Evolutionary conservation across 192 early-diverging fungal genomes (phyloP), one percentile per base, ranked within the genome.

Genomic region (Backusella macrospora): DNA sequence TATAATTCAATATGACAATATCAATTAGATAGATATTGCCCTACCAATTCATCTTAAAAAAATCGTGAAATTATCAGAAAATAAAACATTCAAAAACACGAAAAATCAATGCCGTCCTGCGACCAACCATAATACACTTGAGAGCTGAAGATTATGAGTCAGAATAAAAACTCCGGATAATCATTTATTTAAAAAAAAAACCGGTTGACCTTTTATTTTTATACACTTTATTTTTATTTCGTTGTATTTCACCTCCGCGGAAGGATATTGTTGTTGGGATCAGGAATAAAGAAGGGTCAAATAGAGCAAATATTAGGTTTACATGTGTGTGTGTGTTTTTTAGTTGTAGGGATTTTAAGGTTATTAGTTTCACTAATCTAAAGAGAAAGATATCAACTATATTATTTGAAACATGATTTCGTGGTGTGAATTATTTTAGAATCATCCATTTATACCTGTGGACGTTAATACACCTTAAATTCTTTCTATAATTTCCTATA

Each of bases 361-460:
- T 23, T n/a, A 12, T 18, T 26, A 21, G 12, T 23, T 9, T 26
- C 26, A 23, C 10, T 59, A 59, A 10, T 59, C 23, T 23, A 26
- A 23, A 21, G 4, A 59, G 5, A 59, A 34, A 9, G 52, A 59
- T 23, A 6, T 59, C 21, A 23, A 59, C 18, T 23, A 12, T 59
- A 0, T 59, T 4, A 59, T 59, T 59, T 59, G 52, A 59, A 59
- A 59, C 52, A 23, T 59, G 52, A 10, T 59, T 23, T 59, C 52
- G 52, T 59, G 52, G 52, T 59, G 52, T 59, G 52, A 59, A 59
- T 26, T 59, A 59, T 59, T 59, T 59, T 59, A 59, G 52, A 59
- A 59, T 59, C 10, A 59, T 59, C 52, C 52, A 59, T 59, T 59
- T 59, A 59, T 59, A 59, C 52, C 52, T 59, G 21, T 59, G 23